These are phyloP conservation scores for Rhododendron vialii DNA, from an alignment of 148 eudicot genomes.

Conservation along the genomic window DNA sequence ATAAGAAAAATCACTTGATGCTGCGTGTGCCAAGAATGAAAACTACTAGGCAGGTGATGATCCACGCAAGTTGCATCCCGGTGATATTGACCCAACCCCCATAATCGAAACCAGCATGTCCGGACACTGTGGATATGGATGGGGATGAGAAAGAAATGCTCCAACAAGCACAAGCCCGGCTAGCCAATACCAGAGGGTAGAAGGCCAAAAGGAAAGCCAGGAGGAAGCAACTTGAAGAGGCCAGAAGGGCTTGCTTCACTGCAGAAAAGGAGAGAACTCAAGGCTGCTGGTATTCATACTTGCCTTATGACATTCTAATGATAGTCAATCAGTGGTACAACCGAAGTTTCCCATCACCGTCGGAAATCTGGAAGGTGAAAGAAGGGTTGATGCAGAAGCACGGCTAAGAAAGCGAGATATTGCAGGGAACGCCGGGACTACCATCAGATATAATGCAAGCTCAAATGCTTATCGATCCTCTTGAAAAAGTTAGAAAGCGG, in stretches of 20 bases:
- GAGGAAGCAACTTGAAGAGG: constrained; percentile 88
- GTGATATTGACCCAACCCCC: constrained; percentile 98
- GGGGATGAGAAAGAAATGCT: constrained; percentile 99
- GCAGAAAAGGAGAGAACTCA: constrained; percentile 89
- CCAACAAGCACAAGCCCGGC: constrained; percentile 87
- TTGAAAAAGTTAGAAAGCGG: constrained; percentile 72
- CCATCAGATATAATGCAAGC: constrained; percentile 85
- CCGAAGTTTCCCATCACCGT: constrained; percentile 80
- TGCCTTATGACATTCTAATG: constrained; percentile 72
- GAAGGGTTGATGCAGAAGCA: constrained; percentile 84
- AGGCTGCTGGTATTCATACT: constrained; percentile 89
- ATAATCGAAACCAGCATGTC: constrained; percentile 93
- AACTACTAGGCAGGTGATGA: constrained; percentile 90
- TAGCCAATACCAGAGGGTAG: constrained; percentile 83
- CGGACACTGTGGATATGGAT: constrained; percentile 98
- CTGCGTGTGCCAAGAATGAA: constrained; percentile 90
- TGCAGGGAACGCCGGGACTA: constrained; percentile 85
- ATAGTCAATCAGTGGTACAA: constrained; percentile 65
- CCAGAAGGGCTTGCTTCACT: constrained; percentile 51
- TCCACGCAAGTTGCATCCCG: constrained; percentile 85
- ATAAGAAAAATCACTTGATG: constrained; percentile 91
- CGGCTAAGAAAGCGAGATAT: constrained; percentile 81
- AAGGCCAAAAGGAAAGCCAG: constrained; percentile 94
- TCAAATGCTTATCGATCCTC: constrained; percentile 73
- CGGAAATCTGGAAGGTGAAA: constrained; percentile 90